Conservation (phyloP, 768 basidiomycete genomes). For the Serendipita sp. region DNA sequence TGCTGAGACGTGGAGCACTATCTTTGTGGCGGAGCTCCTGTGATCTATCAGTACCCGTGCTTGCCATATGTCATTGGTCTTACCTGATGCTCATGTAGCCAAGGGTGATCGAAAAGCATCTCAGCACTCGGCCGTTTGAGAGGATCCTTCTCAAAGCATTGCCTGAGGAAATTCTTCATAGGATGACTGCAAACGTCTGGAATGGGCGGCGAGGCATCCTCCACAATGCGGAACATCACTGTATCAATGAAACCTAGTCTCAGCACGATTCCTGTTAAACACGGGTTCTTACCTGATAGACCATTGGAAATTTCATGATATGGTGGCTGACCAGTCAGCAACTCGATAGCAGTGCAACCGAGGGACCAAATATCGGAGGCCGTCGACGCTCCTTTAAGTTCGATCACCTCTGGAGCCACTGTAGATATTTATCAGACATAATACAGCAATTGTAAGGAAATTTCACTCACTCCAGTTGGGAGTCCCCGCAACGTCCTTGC, state of each 20-base stretch:
- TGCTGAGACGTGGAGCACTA: constrained; percentile 81
- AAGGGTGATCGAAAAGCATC: constrained; percentile 73
- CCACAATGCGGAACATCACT: constrained; percentile 98
- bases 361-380: constrained; percentile 94
- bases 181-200: constrained; percentile 65
- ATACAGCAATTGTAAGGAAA: background rate
- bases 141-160: constrained; percentile 86
- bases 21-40: constrained; percentile 81
- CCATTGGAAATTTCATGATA: constrained; percentile 78
- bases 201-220: constrained; percentile 75
- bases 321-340: constrained; percentile 82
- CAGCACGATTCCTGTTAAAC: background rate
- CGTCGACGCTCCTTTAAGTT: constrained; percentile 81
- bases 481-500: constrained; percentile 73
- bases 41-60: background rate
- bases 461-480: constrained; percentile 71
- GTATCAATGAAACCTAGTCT: background rate
- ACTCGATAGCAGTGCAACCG: constrained; percentile 85
- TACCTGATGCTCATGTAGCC: constrained; percentile 77
- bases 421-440: background rate
- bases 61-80: constrained; percentile 9
- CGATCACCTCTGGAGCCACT: constrained; percentile 96
- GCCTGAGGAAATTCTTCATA: constrained; percentile 61
- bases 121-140: constrained; percentile 67
- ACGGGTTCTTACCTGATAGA: constrained; percentile 52